These are phyloP conservation scores for Paracorniculantispora psalliotae DNA, from an alignment of 2,329 filamentous ascomycete species.

Conservation along the genomic window DNA sequence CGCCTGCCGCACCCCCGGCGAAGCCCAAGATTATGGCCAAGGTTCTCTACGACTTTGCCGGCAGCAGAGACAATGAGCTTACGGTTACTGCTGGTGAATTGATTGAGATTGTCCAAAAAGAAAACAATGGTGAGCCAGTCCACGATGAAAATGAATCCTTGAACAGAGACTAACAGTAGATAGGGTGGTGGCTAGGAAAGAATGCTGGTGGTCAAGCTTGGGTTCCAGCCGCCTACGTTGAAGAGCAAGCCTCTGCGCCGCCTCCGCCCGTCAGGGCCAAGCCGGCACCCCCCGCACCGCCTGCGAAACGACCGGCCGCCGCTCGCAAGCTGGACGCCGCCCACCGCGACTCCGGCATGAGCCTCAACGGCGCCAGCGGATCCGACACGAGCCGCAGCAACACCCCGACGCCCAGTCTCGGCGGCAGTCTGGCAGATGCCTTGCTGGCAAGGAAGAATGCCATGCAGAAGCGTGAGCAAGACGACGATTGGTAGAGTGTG, in stretches of 20 bases:
- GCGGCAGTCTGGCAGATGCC: constrained; percentile 73
- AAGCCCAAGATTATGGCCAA: constrained; percentile 73
- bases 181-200: constrained; percentile 96
- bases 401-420: constrained; percentile 67
- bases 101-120: constrained; percentile 87
- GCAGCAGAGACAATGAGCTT: constrained; percentile 80
- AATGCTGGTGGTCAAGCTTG: constrained; percentile 72
- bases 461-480: constrained; percentile 66
- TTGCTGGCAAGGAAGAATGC: constrained; percentile 70
- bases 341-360: constrained; percentile 68
- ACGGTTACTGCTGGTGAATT: constrained; percentile 74
- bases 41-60: constrained; percentile 87
- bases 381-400: constrained; percentile 60
- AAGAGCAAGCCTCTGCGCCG: constrained; percentile 68
- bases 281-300: constrained; percentile 63
- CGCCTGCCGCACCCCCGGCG: constrained; percentile 59
- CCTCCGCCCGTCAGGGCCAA: constrained; percentile 60
- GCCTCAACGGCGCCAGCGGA: constrained; percentile 52
- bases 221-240: constrained; percentile 90
- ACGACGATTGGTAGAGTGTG: constrained; percentile 60
- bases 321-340: constrained; percentile 64
- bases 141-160: not conserved
- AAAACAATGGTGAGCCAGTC: constrained; percentile 72
- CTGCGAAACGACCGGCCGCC: constrained; percentile 71
- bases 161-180: constrained; percentile 22